Evolutionary conservation across 202 grass and related monocot genomes (phyloP).

Genomic region (Cymbopogon flexuosus): DNA sequence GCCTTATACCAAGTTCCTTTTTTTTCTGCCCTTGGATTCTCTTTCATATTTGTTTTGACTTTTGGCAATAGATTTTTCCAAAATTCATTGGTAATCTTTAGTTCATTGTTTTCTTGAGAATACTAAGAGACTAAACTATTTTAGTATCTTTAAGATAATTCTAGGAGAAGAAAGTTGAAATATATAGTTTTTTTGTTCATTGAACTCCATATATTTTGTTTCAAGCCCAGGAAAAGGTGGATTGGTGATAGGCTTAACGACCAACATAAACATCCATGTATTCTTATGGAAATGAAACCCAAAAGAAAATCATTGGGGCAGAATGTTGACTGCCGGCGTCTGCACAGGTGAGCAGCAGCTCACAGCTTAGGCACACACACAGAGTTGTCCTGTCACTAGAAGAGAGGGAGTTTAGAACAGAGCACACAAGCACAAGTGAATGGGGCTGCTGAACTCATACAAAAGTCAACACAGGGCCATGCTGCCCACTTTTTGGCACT

Average conservation of each 20-base stretch:
- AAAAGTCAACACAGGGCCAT: too few species aligned
- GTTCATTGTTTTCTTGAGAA: conserved; percentile 5
- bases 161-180: background rate
- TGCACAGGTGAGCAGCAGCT: background rate
- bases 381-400: too few species aligned
- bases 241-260: background rate
- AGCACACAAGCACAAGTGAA: background rate
- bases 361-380: background rate
- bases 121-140: background rate
- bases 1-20: background rate
- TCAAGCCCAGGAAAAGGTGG: background rate
- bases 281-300: background rate
- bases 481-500: background rate
- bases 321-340: background rate
- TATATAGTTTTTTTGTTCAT: background rate
- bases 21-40: background rate
- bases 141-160: background rate
- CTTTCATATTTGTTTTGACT: background rate
- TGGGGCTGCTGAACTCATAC: background rate
- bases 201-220: background rate
- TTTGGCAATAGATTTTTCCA: background rate
- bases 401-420: background rate
- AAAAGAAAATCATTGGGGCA: background rate
- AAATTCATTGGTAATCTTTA: background rate
- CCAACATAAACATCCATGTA: background rate